Evolutionary conservation across 257 asterid species (phyloP).

Genomic region (Datura wrightii): DNA sequence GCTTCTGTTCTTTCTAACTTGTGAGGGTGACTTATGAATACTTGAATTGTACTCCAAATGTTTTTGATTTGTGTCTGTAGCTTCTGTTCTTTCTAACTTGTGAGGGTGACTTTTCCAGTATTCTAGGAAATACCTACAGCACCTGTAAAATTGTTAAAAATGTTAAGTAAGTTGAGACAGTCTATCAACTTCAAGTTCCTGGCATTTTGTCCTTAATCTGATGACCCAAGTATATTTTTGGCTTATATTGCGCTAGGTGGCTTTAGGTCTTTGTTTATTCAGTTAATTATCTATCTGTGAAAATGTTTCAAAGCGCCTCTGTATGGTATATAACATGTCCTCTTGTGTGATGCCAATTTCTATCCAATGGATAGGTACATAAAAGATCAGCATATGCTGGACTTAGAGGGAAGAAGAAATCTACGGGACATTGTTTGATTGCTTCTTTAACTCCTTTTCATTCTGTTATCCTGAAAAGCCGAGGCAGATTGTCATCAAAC

Average conservation of each 20-base stretch:
- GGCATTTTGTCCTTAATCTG: slow-evolving; percentile 9
- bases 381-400: slow-evolving; percentile 54
- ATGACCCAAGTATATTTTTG: not conserved
- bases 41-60: not conserved
- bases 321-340: slow-evolving; percentile 38
- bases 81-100: slow-evolving; percentile 11
- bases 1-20: no score
- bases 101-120: not conserved
- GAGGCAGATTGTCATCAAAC: slow-evolving; percentile 64
- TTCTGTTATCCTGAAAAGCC: slow-evolving; percentile 65
- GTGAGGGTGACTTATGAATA: no score
- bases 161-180: not conserved
- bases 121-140: not conserved
- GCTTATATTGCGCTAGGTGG: slow-evolving; percentile 1
- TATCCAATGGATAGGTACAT: slow-evolving; percentile 68
- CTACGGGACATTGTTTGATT: slow-evolving; percentile 68
- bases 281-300: not conserved
- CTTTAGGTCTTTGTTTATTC: not conserved
- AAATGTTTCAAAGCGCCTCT: slow-evolving; percentile 6
- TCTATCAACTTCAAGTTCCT: not conserved
- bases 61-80: not conserved
- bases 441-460: slow-evolving; percentile 77
- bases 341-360: slow-evolving; percentile 62
- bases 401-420: slow-evolving; percentile 66
- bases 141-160: not conserved